Evolutionary conservation across 1,284 basidiomycete genomes (phyloP), one percentile per base, ranked within the genome.

Genomic region (Meira miltonrushii): DNA sequence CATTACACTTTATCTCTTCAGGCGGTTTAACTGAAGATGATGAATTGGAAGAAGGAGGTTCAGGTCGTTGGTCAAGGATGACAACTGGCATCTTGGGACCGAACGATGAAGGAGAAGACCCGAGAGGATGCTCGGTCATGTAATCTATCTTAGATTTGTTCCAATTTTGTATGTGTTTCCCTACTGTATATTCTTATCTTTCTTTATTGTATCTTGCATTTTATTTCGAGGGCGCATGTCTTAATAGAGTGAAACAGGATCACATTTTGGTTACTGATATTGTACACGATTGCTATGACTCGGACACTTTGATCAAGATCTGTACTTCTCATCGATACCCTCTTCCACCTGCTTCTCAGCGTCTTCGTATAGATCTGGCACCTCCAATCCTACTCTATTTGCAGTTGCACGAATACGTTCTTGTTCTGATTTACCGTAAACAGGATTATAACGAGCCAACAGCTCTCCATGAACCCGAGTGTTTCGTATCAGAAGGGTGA

Each of bases 81-180:
- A n/a, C 46, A 7, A 28, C 21, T 51, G 39, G 47, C 15, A 19
- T 55, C 17, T 15, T 43, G 53, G 54, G 15, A 55, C 52, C 48
- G 8, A 60, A 52, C 19, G 54, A 58, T 19, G 62, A 60, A n/a
- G 61, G 63, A 2, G 65, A 61, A 1, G 66, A 69, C 53, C 55
- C 64, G 6, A 54, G 66, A 15, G 68, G 68, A 25, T 69, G 68
- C 47, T 49, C 46, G 10, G 46, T 69, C 15, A 65, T 52, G 37
- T 59, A 44, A 59, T 60, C 58, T 15, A 47, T 51, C 39, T 28
- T 43, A 44, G 43, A 25, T 4, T 9, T 9, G 17, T 25, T 44
- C n/a, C 13, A 13, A n/a, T 41, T 13, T 41, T 41, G 40, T 41
- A 41, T n/a, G n/a, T 41, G 13, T n/a, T 40, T 40, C 10, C 6